Base-by-base conservation (phyloP, 352 stramenopile species). In the Globisporangium carolinianum region DNA sequence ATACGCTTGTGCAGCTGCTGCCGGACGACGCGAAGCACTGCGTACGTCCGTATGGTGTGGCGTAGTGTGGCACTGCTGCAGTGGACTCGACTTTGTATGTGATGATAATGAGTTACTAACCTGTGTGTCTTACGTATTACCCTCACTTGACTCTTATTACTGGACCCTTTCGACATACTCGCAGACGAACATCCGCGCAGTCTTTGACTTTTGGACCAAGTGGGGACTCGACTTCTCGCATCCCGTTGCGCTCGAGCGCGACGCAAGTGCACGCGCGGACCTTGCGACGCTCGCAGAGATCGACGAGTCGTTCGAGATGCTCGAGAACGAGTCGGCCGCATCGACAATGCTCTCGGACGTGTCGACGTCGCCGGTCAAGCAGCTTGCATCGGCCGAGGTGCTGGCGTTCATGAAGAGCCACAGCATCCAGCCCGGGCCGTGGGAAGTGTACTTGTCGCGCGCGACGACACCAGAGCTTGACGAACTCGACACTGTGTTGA, bases 121-220 rank as follows among this genome's bases (percentile, higher is more conserved):
- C 24, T 24, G 24, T 1, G 1, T 24, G 2, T 24, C 45, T 17
- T 24, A 37, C 38, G 35, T n/a, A 60, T 32, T 45, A 42, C 47
- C 14, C 6, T n/a, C 8, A 15, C 32, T 46, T 24, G 24, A 24
- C 24, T 24, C 24, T 24, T 24, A 24, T 24, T 24, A 24, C 24
- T 24, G 24, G 24, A 1, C 24, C 24, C 24, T 24, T 24, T 24
- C 24, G 24, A 24, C 24, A 24, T 24, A 2, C 24, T 24, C 24
- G 24, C 24, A 92, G 82, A 68, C 70, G 11, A 89, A 88, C 67
- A 67, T 92, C 51, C 73, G 75, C 62, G 78, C 79, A 18, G 79
- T 92, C 11, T 86, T 90, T 41, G 80, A 89, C 7, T 90, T 89
- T 55, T 92, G 83, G 83, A 83, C 76, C 9, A 92, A 92, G 60